phyloP scores from a whole-genome alignment of 148 eudicot species.

The Rhododendron kiyosumense region DNA sequence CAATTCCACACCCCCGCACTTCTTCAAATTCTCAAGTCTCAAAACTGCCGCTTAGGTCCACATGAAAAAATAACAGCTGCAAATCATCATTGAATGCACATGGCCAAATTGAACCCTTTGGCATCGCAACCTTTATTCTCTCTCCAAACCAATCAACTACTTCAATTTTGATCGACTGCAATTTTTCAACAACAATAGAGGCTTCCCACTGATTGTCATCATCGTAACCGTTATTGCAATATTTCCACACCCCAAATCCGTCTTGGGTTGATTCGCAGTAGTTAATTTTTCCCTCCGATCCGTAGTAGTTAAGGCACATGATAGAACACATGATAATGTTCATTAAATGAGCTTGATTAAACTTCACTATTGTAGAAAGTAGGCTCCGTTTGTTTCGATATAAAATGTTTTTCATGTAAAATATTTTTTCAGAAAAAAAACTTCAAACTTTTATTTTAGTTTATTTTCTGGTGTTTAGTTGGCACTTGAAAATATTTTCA shows the following conservation, averaged over 20 bases:
- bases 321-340: too few species aligned
- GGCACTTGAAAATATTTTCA: too few species aligned
- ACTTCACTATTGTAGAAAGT: too few species aligned
- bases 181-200: background rate
- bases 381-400: too few species aligned
- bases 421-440: too few species aligned
- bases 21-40: constrained; percentile 4
- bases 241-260: background rate
- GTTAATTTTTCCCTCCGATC: background rate
- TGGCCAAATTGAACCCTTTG: background rate
- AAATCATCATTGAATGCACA: constrained; percentile 15
- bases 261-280: background rate
- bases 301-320: too few species aligned
- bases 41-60: too few species aligned
- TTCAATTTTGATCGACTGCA: background rate
- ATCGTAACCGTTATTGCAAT: background rate
- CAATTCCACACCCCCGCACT: constrained; percentile 1
- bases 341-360: too few species aligned
- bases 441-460: too few species aligned
- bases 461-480: too few species aligned
- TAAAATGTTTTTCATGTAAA: too few species aligned
- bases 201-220: background rate
- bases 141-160: background rate
- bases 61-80: constrained; percentile 8
- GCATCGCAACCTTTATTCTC: background rate